A percentile compares a stretch with the other conserved stretches of the same genome.
These are phyloP conservation scores for Aspergillus ochraceus DNA, from an alignment of 2,329 filamentous ascomycete genomes.

Conservation along the genomic window DNA sequence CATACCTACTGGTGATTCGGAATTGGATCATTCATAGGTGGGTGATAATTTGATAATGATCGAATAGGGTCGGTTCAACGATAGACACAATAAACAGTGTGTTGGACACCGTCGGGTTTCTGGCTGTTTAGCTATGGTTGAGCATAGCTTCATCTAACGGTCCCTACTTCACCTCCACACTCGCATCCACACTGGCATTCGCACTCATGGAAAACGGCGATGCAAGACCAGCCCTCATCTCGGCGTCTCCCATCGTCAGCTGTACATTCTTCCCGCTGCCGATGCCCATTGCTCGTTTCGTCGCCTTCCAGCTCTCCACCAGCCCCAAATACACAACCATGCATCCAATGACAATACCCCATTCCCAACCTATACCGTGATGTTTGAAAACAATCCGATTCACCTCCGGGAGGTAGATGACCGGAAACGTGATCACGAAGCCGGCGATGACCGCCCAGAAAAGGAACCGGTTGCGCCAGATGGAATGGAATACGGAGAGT, in stretches of 20 bases:
- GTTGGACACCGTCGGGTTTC: conserved; percentile 13
- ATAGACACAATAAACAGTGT: conserved; percentile 3
- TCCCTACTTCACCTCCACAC: conserved; percentile 23
- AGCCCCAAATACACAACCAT: conserved; percentile 61
- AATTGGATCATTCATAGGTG: not conserved
- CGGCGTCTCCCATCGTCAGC: conserved; percentile 34
- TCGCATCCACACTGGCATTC: conserved; percentile 24
- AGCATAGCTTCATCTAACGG: not conserved
- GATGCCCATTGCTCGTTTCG: conserved; percentile 52
- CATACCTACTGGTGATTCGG: no score
- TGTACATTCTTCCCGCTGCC: conserved; percentile 33
- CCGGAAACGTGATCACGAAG: conserved; percentile 56
- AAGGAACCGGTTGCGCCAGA: conserved; percentile 71
- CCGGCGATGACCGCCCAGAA: conserved; percentile 65
- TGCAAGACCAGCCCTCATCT: conserved; percentile 30
- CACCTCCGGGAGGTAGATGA: conserved; percentile 66
- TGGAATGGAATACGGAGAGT: conserved; percentile 61
- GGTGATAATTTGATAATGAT: conserved; percentile 14
- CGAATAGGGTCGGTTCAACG: not conserved
- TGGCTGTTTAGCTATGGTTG: conserved; percentile 10
- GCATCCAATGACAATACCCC: conserved; percentile 64
- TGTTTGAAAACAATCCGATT: conserved; percentile 67
- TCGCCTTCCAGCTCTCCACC: conserved; percentile 66
- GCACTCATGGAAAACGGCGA: conserved; percentile 26
- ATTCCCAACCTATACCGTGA: conserved; percentile 65